Base-by-base conservation (phyloP, 192 early-diverging fungal species). In the Phlyctochytrium arcticum region DNA sequence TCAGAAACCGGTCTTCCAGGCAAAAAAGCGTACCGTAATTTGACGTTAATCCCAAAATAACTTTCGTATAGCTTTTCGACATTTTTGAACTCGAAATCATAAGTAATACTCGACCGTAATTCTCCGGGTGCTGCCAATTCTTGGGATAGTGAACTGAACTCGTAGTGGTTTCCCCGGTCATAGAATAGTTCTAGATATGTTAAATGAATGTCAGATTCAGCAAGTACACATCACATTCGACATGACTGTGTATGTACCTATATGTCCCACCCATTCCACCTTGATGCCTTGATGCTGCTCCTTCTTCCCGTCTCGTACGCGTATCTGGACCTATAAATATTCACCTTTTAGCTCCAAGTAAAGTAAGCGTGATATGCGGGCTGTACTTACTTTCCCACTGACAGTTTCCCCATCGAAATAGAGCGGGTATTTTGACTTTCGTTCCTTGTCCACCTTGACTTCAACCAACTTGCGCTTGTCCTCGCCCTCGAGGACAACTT, bases 21-120 rank as follows among this genome's bases (percentile, higher is more conserved):
- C 61, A 32, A n/a, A 50, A 56, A 70, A 87, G 78, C 92, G 81
- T 67, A 60, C 56, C 67, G 17, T 46, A 99, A 81, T 75, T 97
- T 96, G 42, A 96, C 95, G 62, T 99, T 98, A 70, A 97, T 96
- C 31, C 97, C 97, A 72, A 89, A 89, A 69, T 98, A 99, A 70
- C 91, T 89, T 71, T 99, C 97, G 60, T 88, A 99, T 74, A 94
- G 96, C 77, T 99, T 99, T 72, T 98, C 96, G n/a, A 99, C 92
- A 67, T 94, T 95, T 68, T 97, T 97, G 70, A 99, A 99, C 73
- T 96, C 92, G 79, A 99, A 99, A 33, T 90, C 90, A 80, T 86
- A 98, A 59, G 78, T 85, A 7, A 88, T 79, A 35, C 79, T 88
- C 66, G 82, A 82, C 37, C 88, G 80, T 59, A 99, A 78, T 76